A percentile compares a stretch with the other conserved stretches of the same genome.
phyloP scores from a whole-genome alignment of 116 monocot species.

The Phalaenopsis hybrid region DNA sequence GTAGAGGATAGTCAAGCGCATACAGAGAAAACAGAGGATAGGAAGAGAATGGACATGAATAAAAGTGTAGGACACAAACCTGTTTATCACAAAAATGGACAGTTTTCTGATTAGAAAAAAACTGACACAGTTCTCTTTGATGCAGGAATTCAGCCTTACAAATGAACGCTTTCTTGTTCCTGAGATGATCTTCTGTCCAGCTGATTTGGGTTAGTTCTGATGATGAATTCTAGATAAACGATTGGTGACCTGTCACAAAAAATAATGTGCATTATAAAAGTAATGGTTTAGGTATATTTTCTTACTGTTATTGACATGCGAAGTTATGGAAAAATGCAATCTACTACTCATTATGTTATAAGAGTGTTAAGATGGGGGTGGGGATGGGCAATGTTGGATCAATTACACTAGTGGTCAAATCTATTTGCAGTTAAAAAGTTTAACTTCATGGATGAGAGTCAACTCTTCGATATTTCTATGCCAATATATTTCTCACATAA shows the following conservation, averaged over 20 bases:
- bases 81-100: not conserved
- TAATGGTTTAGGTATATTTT: not conserved
- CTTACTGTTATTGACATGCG: not conserved
- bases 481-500: not conserved
- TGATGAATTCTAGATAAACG: not conserved
- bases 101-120: not conserved
- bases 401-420: not conserved
- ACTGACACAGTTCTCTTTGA: slow-evolving; percentile 2
- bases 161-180: slow-evolving; percentile 98
- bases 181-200: slow-evolving; percentile 83
- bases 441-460: not conserved
- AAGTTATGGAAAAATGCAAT: not conserved
- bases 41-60: slow-evolving; percentile 45
- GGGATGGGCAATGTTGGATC: too few relatives aligned
- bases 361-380: not conserved
- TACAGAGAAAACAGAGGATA: slow-evolving; percentile 28
- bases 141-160: slow-evolving; percentile 73
- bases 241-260: not conserved
- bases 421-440: not conserved
- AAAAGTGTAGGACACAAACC: slow-evolving; percentile 50
- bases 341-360: not conserved
- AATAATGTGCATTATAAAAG: not conserved
- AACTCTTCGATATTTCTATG: not conserved
- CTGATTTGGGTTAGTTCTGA: slow-evolving; percentile 66
- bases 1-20: slow-evolving; percentile 19